Evolutionary conservation across 805 yeast species (phyloP).

Genomic region (Saccharomyces mikatae): DNA sequence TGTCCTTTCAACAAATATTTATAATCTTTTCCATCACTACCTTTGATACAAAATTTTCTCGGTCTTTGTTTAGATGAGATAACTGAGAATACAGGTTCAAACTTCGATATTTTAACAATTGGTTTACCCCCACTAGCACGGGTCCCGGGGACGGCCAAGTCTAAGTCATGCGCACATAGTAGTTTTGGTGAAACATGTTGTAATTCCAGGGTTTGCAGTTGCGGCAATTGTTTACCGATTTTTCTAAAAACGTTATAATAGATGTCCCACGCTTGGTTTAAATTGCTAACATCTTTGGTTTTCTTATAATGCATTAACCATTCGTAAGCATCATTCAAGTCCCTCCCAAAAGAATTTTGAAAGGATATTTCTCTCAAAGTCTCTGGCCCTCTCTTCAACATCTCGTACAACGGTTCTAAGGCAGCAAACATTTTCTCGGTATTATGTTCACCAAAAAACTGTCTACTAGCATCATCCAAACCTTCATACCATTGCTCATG

Average conservation of each 20-base stretch:
- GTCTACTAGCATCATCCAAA: slow-evolving; percentile 88
- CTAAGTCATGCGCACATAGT: slow-evolving; percentile 67
- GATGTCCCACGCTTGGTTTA: slow-evolving; percentile 97
- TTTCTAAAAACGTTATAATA: slow-evolving; percentile 90
- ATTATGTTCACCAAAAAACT: slow-evolving; percentile 89
- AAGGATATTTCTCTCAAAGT: slow-evolving; percentile 90
- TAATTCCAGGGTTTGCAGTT: slow-evolving; percentile 73
- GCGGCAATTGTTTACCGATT: slow-evolving; percentile 82
- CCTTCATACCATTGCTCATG: slow-evolving; percentile 98
- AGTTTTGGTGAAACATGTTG: slow-evolving; percentile 92
- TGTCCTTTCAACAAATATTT: slow-evolving; percentile 84
- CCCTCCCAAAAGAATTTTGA: slow-evolving; percentile 89
- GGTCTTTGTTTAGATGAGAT: slow-evolving; percentile 96
- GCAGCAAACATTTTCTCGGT: slow-evolving; percentile 91
- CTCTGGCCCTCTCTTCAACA: slow-evolving; percentile 81
- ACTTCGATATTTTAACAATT: slow-evolving; percentile 58
- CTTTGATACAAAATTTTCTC: slow-evolving; percentile 66
- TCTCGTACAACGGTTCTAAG: slow-evolving; percentile 77
- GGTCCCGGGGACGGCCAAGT: slow-evolving; percentile 90
- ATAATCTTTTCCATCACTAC: slow-evolving; percentile 89
- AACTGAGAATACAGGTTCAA: slow-evolving; percentile 78
- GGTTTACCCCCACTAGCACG: slow-evolving; percentile 82
- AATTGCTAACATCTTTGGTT: slow-evolving; percentile 75
- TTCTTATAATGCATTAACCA: slow-evolving; percentile 84
- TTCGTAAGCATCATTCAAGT: slow-evolving; percentile 82